Base-by-base conservation (phyloP, 257 asterid species). In the Solanum etuberosum region DNA sequence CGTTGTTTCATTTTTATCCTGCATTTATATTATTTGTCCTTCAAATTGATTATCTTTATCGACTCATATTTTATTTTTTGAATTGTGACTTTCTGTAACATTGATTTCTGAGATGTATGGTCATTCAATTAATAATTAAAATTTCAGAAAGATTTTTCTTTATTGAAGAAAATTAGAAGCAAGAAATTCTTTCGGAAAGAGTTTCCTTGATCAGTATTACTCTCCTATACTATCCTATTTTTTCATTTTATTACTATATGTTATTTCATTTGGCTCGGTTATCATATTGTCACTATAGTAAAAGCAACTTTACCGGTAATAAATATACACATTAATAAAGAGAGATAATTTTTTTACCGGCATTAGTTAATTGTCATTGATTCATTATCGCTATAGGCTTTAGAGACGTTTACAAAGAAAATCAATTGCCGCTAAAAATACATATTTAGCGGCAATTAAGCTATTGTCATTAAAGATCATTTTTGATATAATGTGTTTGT, bases 251-350 rank as follows among this genome's bases (percentile, higher is more conserved):
- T 54, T 7, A 54, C 20, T 54, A 54, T 1, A 0, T 51, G 9
- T 51, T 20, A 2, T 54, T 54, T 54, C 1, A 54, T 54, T 48
- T 54, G 10, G 4, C 11, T 54, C 1, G 5, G 5, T 20, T 54
- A 20, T 54, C 2, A 20, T 18, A 54, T 54, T 54, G 10, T 51
- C 61, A 51, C 4, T 16, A 16, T 51, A 51, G 23, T 51, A 6
- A 16, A 48, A 48, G 0, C 0, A 48, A 2, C 6, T 48, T 48
- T 48, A 48, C 23, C 9, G 21, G 0, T 0, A 48, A 48, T 2
- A 48, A 48, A 15, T 15, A 48, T 48, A 48, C 8, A 5, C 3
- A 15, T 15, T 48, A 15, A 5, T 2, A 48, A 48, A 48, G 7
- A 48, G 8, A 48, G 59, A 15, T 14, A 4, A 14, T 0, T 16